phyloP scores from a whole-genome alignment of 768 basidiomycete species.

The Gautieria morchelliformis region DNA sequence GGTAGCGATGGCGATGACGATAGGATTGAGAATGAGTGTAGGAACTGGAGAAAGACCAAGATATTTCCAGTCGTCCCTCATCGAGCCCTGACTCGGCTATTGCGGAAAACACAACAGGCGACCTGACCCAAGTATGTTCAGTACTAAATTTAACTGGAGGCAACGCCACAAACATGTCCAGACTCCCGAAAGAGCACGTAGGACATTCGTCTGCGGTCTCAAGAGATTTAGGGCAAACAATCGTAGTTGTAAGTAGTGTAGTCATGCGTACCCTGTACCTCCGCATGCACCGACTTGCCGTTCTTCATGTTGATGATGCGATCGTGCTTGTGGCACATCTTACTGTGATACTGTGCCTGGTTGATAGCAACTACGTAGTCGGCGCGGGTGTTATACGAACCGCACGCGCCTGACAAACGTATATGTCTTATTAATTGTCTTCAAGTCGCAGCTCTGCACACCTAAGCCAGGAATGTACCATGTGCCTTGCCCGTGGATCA shows the following conservation, averaged over 20 bases:
- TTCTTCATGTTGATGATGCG: not conserved
- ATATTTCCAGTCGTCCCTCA: not conserved
- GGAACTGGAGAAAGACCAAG: not conserved
- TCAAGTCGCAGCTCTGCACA: not conserved
- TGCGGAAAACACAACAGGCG: not conserved
- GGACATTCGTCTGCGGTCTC: not conserved
- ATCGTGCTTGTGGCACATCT: not conserved
- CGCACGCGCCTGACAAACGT: not conserved
- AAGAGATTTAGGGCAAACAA: not conserved
- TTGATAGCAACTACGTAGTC: constrained; percentile 3
- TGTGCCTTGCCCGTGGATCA: not conserved
- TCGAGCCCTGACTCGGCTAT: constrained; percentile 1
- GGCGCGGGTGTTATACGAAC: not conserved
- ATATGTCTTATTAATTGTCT: not conserved
- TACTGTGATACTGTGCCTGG: not conserved
- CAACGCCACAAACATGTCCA: constrained; percentile 1
- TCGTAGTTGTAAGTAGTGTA: not conserved
- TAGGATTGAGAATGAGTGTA: not conserved
- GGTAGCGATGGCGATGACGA: not conserved
- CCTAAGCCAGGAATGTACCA: constrained; percentile 3
- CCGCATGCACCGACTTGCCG: not conserved
- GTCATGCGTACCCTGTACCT: not conserved
- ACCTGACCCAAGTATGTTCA: not conserved
- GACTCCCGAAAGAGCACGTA: not conserved
- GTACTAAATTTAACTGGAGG: not conserved